A percentile compares a stretch with the other conserved stretches of the same genome.
Conservation (phyloP, 345 rosid genomes). For the Mangifera indica region DNA sequence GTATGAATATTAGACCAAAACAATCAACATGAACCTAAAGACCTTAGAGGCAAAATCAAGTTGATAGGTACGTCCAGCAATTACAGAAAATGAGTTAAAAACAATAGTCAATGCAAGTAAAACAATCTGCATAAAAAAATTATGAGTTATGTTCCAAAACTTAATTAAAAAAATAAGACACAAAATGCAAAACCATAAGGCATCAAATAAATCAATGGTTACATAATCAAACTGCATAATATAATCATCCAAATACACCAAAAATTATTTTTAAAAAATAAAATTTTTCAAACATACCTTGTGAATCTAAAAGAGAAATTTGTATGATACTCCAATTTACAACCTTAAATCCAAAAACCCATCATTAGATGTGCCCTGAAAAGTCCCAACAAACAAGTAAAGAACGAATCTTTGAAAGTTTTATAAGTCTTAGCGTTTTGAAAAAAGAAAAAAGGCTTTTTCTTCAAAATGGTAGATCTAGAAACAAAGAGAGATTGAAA, state of each 20-base stretch:
- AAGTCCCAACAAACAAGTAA: not conserved
- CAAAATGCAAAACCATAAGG: not conserved
- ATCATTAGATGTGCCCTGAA: constrained; percentile 17
- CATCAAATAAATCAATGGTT: constrained; percentile 3
- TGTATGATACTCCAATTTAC: constrained; percentile 37
- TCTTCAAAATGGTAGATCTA: constrained; percentile 29
- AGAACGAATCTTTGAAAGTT: constrained; percentile 11
- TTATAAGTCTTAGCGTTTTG: not conserved
- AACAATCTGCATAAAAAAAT: too few relatives aligned
- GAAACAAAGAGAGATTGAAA: constrained; percentile 11
- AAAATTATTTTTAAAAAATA: not conserved
- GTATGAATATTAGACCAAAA: constrained; percentile 2
- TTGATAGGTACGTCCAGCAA: constrained; percentile 1
- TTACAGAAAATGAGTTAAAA: not conserved
- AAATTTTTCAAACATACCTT: constrained; percentile 25
- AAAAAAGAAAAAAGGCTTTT: not conserved
- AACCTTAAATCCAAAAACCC: constrained; percentile 19
- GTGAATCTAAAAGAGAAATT: constrained; percentile 16
- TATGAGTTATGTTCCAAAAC: constrained; percentile 5
- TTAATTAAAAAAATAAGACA: not conserved
- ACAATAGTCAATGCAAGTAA: too few relatives aligned
- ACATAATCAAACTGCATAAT: not conserved
- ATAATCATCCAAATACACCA: not conserved
- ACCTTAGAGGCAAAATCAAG: constrained; percentile 1
- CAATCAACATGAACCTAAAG: constrained; percentile 7